Conservation (phyloP, 345 rosid genomes). For the Anacardium occidentale region DNA sequence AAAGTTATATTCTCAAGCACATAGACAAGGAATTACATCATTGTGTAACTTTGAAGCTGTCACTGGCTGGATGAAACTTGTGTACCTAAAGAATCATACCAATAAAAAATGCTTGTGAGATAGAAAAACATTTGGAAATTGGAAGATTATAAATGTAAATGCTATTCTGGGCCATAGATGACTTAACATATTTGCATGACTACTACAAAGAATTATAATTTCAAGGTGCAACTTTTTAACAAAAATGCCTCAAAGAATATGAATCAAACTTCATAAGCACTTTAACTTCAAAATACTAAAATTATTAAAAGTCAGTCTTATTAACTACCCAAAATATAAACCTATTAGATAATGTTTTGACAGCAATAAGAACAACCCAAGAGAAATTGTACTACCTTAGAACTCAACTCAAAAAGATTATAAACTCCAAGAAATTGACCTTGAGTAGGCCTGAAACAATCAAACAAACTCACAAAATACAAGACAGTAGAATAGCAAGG, state of each 20-base stretch:
- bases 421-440: too few species aligned
- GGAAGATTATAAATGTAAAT: not conserved
- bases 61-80: slow-evolving; percentile 93
- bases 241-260: not conserved
- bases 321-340: too few species aligned
- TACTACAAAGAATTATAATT: not conserved
- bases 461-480: too few species aligned
- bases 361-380: too few species aligned
- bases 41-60: slow-evolving; percentile 87
- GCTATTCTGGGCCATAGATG: not conserved
- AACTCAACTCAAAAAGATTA: too few species aligned
- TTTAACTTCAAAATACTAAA: not conserved
- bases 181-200: not conserved
- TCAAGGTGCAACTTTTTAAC: not conserved
- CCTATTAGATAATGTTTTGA: too few species aligned
- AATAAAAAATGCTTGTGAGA: not conserved
- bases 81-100: slow-evolving; percentile 59
- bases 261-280: too few species aligned
- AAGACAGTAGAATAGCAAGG: too few species aligned
- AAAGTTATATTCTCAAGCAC: slow-evolving; percentile 1
- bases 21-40: slow-evolving; percentile 50
- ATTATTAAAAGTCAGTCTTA: too few species aligned
- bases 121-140: not conserved
- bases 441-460: too few species aligned
- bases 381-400: too few species aligned